Conservation (phyloP, 1,284 basidiomycete species). For the Trichosporon coremiiforme region DNA sequence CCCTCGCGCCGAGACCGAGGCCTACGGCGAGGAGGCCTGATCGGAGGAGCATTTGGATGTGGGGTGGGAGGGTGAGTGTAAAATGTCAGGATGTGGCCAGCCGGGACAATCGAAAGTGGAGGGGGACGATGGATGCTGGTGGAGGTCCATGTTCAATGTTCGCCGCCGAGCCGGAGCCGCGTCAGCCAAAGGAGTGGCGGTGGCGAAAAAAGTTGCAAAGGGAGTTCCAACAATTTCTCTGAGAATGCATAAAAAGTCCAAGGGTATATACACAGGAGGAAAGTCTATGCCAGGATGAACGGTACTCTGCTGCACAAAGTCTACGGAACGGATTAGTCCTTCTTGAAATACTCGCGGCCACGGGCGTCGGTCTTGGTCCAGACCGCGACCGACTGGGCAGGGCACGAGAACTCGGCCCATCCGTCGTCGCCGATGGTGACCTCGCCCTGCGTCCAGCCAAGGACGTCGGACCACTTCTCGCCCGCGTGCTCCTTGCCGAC, state of each 20-base stretch:
- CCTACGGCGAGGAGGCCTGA: conserved; percentile 16
- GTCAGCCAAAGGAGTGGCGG: neutral
- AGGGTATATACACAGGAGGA: conserved; percentile 4
- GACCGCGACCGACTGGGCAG: conserved; percentile 59
- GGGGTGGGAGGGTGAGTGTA: neutral
- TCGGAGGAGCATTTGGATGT: conserved; percentile 6
- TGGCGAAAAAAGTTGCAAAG: neutral
- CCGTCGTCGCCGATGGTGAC: conserved; percentile 63
- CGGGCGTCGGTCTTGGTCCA: conserved; percentile 61
- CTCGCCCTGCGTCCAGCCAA: conserved; percentile 63
- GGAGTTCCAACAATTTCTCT: neutral
- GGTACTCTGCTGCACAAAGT: neutral
- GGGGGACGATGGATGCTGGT: neutral
- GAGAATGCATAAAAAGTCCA: conserved; percentile 8
- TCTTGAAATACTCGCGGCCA: conserved; percentile 58
- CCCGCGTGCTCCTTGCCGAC: conserved; percentile 61
- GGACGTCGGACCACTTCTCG: conserved; percentile 62
- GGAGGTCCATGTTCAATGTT: conserved; percentile 11
- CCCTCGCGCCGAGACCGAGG: neutral
- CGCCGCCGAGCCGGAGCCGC: conserved; percentile 8
- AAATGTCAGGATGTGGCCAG: neutral
- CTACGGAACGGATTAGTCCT: conserved; percentile 28
- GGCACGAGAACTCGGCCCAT: conserved; percentile 61
- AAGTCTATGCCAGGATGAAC: neutral
- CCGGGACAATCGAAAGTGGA: neutral